Base-by-base conservation (phyloP, 1,284 basidiomycete genomes). In the Sporisorium reilianum region DNA sequence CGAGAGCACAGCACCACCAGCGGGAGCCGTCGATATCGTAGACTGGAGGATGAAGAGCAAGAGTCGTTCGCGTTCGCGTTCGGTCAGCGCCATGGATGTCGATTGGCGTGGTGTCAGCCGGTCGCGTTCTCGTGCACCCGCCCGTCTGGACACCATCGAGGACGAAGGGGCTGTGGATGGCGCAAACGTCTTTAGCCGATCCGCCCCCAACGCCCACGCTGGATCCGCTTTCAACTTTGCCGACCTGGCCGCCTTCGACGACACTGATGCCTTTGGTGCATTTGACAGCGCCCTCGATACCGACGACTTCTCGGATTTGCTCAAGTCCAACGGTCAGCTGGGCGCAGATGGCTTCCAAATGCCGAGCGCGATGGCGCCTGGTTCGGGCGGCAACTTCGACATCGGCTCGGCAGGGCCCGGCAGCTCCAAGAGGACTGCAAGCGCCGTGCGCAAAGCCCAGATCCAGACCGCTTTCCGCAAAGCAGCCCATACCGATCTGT, bases 81-180 rank as follows among this genome's bases (percentile, higher is more conserved):
- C 69, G 55, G 83, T 86, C 20, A 87, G 87, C 75, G 85, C 85
- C 41, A 97, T 98, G 92, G 96, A 98, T 36, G 96, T 98, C 91
- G 96, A 98, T 84, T 97, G 95, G 94, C 89, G 94, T 46, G 91
- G 92, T 20, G 90, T 93, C 81, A 95, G 93, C 82, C 90, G 95
- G 66, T 97, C 95, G 16, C 89, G 95, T 69, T 97, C 96, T 23
- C 91, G 95, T 26, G 91, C 93, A 80, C 92, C 93, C 1, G 64
- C 58, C 36, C 66, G 77, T 5, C 53, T 81, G 30, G 72, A 73
- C 41, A 71, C 78, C 6, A 77, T 77, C 50, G 57, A 60, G 28
- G 77, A 80, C 49, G 73, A 82, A 46, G 68, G 61, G 7, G 44
- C 44, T 9, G 18, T 56, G 23, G 56, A 75, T 22, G 64, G 63